phyloP scores from a whole-genome alignment of 1,284 basidiomycete genomes.

The Filobasidium uniguttulatum region DNA sequence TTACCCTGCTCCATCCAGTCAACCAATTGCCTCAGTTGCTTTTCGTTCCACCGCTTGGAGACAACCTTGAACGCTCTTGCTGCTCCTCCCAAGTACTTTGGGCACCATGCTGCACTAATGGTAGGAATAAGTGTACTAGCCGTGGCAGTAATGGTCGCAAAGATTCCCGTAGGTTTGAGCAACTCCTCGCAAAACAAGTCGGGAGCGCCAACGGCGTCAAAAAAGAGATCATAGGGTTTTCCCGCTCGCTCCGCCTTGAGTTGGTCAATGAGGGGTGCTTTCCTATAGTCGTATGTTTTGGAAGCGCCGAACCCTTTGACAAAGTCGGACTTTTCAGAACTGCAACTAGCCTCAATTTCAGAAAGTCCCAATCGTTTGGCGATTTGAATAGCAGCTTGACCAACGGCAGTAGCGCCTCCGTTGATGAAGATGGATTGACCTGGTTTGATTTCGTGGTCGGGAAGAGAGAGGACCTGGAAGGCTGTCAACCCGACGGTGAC shows the following conservation, averaged over 20 bases:
- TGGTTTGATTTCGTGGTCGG: conserved; percentile 1
- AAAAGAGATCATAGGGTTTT: conserved; percentile 15
- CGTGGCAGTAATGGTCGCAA: conserved; percentile 9
- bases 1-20: conserved; percentile 11
- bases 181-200: conserved; percentile 6
- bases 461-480: conserved; percentile 4
- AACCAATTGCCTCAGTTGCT: background rate
- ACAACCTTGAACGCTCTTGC: conserved; percentile 13
- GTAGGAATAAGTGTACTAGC: background rate
- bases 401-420: conserved; percentile 16
- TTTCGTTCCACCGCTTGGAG: conserved; percentile 4
- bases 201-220: conserved; percentile 15
- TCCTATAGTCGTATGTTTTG: conserved; percentile 16
- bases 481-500: conserved; percentile 16
- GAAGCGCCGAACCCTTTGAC: conserved; percentile 13
- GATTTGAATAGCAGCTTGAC: conserved; percentile 16
- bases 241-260: background rate
- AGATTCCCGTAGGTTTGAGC: conserved; percentile 9
- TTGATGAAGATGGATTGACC: conserved; percentile 16
- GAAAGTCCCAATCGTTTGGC: conserved; percentile 14
- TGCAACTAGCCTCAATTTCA: conserved; percentile 15
- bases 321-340: conserved; percentile 3
- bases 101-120: conserved; percentile 6
- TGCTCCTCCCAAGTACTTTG: conserved; percentile 11
- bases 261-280: conserved; percentile 10